Evolutionary conservation across 2,329 filamentous ascomycete species (phyloP), one percentile per base, ranked within the genome.

Genomic region (Fusarium scirpi): DNA sequence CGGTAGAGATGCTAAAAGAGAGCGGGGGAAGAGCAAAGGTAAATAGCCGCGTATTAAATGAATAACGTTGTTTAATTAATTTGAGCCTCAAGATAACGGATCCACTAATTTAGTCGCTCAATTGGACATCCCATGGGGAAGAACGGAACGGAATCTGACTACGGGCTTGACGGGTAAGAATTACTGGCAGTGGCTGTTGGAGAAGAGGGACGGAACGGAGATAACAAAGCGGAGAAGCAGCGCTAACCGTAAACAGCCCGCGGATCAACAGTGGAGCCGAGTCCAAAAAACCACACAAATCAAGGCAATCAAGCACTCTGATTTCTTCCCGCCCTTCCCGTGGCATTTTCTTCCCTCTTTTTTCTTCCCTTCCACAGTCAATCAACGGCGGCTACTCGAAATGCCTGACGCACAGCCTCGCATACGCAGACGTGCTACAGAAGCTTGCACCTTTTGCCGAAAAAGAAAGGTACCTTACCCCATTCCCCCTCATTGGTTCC

Each of bases 371-470:
- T 59, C 20, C 22, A n/a, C 27, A 29, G 27, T 29, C 27, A 29
- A 29, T 29, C 27, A 29, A 29, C 27, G 27, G 27, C 27, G 4
- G 27, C 27, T 11, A 29, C 27, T 29, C 27, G 27, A 65, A 22
- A 62, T 65, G 62, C 61, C 62, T 20, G 54, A 65, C 32, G 32
- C 30, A 41, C 55, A 53, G 54, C 20, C 46, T 22, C 74, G 74
- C 22, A 61, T 69, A 46, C 76, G 74, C 24, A 65, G 75, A 27
- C 69, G 77, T 25, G 76, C 77, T n/a, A 63, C 67, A 5, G 74
- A 77, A 51, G 77, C 77, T 6, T 79, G 77, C 47, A 67, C 67
- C 6, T 78, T 78, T 51, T 79, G 77, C 45, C 77, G 77, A 27
- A 65, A 65, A 49, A 69, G 77, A 65, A 79, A 79, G 70, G 77